phyloP scores from a whole-genome alignment of 805 yeast species.

The Pichia insulana region DNA sequence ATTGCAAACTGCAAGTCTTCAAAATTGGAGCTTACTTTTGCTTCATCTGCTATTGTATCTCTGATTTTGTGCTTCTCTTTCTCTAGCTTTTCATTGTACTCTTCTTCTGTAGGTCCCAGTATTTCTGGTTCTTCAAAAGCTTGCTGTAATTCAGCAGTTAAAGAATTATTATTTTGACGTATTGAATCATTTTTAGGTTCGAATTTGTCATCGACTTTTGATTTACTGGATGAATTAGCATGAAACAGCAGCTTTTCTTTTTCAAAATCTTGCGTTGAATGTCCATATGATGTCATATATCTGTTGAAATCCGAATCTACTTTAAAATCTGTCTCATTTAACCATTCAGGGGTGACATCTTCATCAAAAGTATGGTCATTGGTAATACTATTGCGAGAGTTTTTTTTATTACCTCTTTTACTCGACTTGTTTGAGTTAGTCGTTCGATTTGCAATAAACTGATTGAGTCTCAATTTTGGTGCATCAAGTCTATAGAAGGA shows the following conservation, averaged over 20 bases:
- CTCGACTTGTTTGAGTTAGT: not conserved
- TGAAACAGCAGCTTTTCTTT: conserved; percentile 21
- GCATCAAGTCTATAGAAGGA: conserved; percentile 23
- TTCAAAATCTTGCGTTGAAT: conserved; percentile 25
- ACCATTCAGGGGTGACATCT: conserved; percentile 23
- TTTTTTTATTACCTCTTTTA: not conserved
- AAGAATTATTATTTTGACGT: not conserved
- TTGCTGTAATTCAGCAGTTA: conserved; percentile 4
- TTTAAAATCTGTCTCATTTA: conserved; percentile 26
- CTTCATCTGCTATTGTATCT: not conserved
- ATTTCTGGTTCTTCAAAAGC: conserved; percentile 9
- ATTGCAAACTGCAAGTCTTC: conserved; percentile 16
- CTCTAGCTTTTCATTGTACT: conserved; percentile 2
- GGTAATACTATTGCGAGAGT: not conserved
- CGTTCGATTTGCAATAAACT: conserved; percentile 1
- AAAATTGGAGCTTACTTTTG: not conserved
- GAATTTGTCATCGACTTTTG: too few relatives aligned
- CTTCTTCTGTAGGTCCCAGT: conserved; percentile 12
- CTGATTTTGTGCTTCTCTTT: not conserved
- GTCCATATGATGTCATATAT: conserved; percentile 19
- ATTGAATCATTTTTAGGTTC: too few relatives aligned
- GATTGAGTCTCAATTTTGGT: conserved; percentile 3
- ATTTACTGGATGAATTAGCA: not conserved
- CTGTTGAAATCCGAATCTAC: conserved; percentile 23
- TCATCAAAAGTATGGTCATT: conserved; percentile 3